Percentiles rank a stretch among this genome's conserved stretches.
phyloP scores from a whole-genome alignment of 1,284 basidiomycete species.

The Marasmius fiardii region DNA sequence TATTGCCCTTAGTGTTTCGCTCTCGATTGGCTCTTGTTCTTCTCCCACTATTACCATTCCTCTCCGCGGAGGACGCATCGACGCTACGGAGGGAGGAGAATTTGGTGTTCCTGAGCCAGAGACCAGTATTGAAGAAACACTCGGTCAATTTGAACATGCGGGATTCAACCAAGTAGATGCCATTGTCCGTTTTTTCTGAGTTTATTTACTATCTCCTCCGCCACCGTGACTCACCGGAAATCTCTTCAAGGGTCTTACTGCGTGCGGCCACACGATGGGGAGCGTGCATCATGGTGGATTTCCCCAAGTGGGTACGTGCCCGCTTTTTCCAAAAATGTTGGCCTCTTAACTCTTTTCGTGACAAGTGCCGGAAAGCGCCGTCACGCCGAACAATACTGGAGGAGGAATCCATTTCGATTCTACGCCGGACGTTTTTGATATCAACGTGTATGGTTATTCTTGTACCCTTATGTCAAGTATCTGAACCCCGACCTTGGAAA shows the following conservation, averaged over 20 bases:
- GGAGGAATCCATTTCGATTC: conserved; percentile 18
- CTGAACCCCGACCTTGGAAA: not conserved
- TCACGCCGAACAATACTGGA: conserved; percentile 16
- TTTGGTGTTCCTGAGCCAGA: conserved; percentile 27
- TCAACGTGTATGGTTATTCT: conserved; percentile 6
- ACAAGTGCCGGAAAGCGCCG: conserved; percentile 14
- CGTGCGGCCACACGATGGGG: conserved; percentile 26
- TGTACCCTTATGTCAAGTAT: not conserved
- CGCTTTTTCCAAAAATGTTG: not conserved
- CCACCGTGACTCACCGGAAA: not conserved
- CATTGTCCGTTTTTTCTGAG: conserved; percentile 13
- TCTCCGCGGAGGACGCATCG: conserved; percentile 22
- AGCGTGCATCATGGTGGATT: conserved; percentile 25
- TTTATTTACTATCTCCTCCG: not conserved
- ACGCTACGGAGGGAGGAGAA: conserved; percentile 19
- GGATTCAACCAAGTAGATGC: conserved; percentile 23
- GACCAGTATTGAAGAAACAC: conserved; percentile 16
- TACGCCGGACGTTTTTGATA: conserved; percentile 15
- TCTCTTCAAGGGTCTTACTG: conserved; percentile 16
- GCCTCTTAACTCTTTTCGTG: conserved; percentile 11
- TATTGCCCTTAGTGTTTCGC: conserved; percentile 21
- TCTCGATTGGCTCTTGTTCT: conserved; percentile 20
- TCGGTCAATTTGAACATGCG: conserved; percentile 18
- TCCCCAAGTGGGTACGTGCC: conserved; percentile 20
- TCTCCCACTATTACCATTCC: conserved; percentile 19